Conservation (phyloP, 441 rosid genomes). For the Codiaeum variegatum region DNA sequence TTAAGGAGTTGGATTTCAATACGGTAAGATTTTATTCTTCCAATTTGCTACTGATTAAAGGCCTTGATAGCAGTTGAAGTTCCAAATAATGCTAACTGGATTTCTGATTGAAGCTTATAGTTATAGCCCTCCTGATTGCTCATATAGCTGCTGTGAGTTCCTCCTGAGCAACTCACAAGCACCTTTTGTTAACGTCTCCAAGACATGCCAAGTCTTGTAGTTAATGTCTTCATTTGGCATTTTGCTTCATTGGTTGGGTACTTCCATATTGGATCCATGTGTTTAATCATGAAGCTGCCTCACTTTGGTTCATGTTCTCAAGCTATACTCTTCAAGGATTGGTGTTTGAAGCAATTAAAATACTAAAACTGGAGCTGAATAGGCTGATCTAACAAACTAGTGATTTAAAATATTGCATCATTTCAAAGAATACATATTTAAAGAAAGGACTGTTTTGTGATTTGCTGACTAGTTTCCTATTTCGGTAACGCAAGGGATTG, state of each 20-base stretch:
- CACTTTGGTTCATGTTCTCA: background rate
- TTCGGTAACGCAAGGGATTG: background rate
- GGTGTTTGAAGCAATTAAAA: background rate
- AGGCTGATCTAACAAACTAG: background rate
- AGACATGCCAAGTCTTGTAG: background rate
- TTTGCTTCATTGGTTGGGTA: background rate
- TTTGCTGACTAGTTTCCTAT: background rate
- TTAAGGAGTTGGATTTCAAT: conserved; percentile 82
- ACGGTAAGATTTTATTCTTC: conserved; percentile 51
- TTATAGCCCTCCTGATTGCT: background rate
- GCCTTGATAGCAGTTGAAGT: background rate
- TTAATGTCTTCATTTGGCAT: background rate
- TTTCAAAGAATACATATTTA: background rate
- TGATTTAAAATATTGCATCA: background rate
- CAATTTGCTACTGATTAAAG: background rate
- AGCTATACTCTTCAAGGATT: background rate
- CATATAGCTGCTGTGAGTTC: background rate
- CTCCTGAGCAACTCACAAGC: background rate
- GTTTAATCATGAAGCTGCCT: background rate
- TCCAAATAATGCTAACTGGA: background rate
- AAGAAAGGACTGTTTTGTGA: background rate
- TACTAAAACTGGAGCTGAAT: background rate
- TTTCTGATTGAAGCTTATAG: background rate
- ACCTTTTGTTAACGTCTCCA: background rate
- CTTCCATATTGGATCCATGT: background rate